A percentile compares a stretch with the other conserved stretches of the same genome.
Conservation (phyloP, 257 asterid genomes). For the Rubia yunnanensis region DNA sequence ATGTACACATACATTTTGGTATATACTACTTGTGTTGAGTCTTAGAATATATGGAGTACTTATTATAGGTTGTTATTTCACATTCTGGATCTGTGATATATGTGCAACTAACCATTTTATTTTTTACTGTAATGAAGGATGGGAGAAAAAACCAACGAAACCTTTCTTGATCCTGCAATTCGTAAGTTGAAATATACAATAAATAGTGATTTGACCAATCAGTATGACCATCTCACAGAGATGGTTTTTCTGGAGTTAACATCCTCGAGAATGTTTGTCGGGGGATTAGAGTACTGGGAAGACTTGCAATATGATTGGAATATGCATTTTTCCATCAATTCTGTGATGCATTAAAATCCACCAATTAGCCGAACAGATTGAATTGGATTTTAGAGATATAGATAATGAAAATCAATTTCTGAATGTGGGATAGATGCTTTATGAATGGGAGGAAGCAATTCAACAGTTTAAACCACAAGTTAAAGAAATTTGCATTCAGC, state of each 20-base stretch:
- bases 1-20: no score
- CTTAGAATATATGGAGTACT: no score
- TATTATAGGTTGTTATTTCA: no score
- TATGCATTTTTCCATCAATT: background rate
- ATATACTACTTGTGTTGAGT: no score
- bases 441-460: background rate
- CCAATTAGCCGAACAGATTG: no score
- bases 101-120: no score
- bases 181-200: no score
- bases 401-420: background rate
- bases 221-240: background rate
- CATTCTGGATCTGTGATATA: no score
- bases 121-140: no score
- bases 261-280: background rate
- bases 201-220: background rate
- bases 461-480: background rate
- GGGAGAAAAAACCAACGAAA: no score
- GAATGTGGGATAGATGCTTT: background rate
- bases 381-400: background rate
- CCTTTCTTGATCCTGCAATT: no score
- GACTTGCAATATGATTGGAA: background rate
- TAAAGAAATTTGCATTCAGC: background rate
- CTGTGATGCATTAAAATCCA: background rate
- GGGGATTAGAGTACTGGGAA: background rate
- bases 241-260: background rate